phyloP scores from a whole-genome alignment of 768 basidiomycete species.

The Amanita brunnescens region DNA sequence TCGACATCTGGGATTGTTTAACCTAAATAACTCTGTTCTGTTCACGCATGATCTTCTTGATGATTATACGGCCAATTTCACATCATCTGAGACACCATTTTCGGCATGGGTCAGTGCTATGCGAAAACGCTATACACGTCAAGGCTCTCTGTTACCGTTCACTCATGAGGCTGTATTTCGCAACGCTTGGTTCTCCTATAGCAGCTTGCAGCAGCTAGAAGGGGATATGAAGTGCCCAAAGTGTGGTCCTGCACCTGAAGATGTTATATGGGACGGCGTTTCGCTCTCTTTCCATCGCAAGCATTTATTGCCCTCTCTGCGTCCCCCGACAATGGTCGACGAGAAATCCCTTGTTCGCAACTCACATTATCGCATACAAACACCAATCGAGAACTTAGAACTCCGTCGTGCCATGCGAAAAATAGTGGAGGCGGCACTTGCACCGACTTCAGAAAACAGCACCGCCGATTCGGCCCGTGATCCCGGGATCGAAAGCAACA shows the following conservation, averaged over 20 bases:
- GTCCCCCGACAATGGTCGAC: conserved; percentile 8
- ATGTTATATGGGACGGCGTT: conserved; percentile 26
- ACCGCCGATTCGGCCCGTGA: too few species aligned
- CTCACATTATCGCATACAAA: not conserved
- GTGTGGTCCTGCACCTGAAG: conserved; percentile 20
- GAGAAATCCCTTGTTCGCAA: not conserved
- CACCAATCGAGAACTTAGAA: not conserved
- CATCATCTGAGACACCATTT: conserved; percentile 28
- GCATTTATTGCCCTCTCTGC: conserved; percentile 16
- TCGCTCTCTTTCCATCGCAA: conserved; percentile 22
- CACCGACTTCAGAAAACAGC: too few species aligned
- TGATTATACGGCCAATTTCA: conserved; percentile 23
- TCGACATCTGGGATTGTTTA: conserved; percentile 21
- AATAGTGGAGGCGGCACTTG: too few species aligned
- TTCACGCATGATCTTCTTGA: conserved; percentile 26
- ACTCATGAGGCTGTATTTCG: conserved; percentile 21
- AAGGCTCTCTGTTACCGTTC: conserved; percentile 13
- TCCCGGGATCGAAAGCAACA: too few species aligned
- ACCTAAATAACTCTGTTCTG: conserved; percentile 22
- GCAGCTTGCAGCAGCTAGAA: conserved; percentile 14
- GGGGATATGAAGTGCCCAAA: conserved; percentile 17
- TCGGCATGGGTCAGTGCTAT: conserved; percentile 17
- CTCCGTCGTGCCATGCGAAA: not conserved
- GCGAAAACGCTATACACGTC: conserved; percentile 13
- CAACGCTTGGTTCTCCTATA: conserved; percentile 25